Evolutionary conservation across 495 filamentous ascomycete genomes (phyloP).

Genomic region (Staphylotrichum longicolle): DNA sequence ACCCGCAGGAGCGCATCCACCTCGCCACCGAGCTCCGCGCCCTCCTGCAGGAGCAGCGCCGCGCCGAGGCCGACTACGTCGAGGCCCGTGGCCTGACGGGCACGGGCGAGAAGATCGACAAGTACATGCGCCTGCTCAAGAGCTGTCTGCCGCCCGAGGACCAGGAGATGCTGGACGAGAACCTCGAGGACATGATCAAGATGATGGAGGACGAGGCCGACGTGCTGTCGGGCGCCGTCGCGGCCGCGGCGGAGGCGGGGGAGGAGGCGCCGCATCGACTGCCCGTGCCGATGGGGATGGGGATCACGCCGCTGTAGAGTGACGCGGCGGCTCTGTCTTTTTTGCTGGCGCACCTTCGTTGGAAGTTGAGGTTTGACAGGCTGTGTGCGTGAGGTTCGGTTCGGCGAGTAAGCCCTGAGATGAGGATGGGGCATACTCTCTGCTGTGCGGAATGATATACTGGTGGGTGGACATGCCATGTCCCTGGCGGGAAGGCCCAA

Average conservation of each 20-base stretch:
- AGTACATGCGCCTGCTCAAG: conserved; percentile 47
- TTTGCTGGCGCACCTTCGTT: too few species aligned
- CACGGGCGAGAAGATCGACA: conserved; percentile 49
- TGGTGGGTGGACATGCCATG: too few species aligned
- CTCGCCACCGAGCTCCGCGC: conserved; percentile 42
- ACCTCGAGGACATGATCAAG: conserved; percentile 48
- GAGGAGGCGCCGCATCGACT: background rate
- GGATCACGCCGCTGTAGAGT: too few species aligned
- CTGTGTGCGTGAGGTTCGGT: too few species aligned
- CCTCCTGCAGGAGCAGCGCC: conserved; percentile 40
- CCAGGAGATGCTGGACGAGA: conserved; percentile 46
- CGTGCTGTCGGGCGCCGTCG: conserved; percentile 1
- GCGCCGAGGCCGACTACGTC: conserved; percentile 47
- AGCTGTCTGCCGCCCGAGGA: conserved; percentile 47
- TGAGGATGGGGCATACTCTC: too few species aligned
- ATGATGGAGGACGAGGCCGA: conserved; percentile 51
- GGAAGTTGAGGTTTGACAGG: too few species aligned
- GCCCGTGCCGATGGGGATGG: background rate
- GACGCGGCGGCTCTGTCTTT: too few species aligned
- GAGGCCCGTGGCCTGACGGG: conserved; percentile 46
- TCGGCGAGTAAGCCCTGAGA: too few species aligned
- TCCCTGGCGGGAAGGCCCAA: too few species aligned
- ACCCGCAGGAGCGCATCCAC: conserved; percentile 37
- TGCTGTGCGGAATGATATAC: too few species aligned
- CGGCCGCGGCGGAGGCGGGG: background rate